Evolutionary conservation across 1,139 yeast genomes (phyloP).

Genomic region (Diutina siamensis): DNA sequence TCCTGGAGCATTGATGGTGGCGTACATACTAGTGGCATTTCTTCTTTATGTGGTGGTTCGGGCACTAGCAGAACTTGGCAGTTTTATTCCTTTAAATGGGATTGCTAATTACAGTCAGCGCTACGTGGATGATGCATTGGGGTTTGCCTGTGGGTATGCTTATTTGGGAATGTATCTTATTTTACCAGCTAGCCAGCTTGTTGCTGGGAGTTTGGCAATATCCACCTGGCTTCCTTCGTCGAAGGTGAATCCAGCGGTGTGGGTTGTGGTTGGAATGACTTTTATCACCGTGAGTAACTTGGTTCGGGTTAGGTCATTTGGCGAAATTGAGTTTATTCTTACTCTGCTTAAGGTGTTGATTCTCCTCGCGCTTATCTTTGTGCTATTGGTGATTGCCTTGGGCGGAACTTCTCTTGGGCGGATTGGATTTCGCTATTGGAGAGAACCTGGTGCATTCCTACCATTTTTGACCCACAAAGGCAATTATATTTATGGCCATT

Average conservation of each 20-base stretch:
- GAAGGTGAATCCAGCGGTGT: conserved; percentile 41
- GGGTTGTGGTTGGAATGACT: conserved; percentile 45
- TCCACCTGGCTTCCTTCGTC: conserved; percentile 43
- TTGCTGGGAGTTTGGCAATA: conserved; percentile 49
- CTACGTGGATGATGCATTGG: conserved; percentile 59
- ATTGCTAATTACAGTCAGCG: conserved; percentile 61
- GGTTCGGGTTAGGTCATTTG: conserved; percentile 39
- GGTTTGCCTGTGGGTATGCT: conserved; percentile 64
- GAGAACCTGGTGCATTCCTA: conserved; percentile 50
- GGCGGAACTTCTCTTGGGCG: conserved; percentile 52
- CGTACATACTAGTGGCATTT: conserved; percentile 50
- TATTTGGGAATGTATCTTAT: conserved; percentile 54
- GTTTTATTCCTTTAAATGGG: conserved; percentile 63
- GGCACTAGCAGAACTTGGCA: conserved; percentile 67
- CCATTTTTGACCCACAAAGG: conserved; percentile 21
- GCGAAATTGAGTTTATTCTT: conserved; percentile 62
- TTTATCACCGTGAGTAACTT: conserved; percentile 25
- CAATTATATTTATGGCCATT: conserved; percentile 21
- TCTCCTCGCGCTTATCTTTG: conserved; percentile 40
- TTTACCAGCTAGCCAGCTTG: conserved; percentile 51
- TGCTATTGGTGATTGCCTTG: conserved; percentile 36
- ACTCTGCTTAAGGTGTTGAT: conserved; percentile 48
- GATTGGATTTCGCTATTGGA: conserved; percentile 59
- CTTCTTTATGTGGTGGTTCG: conserved; percentile 60
- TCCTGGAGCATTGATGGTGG: conserved; percentile 54